Base-by-base conservation (phyloP, 306 rosid genomes). In the Rubus parviflorus region DNA sequence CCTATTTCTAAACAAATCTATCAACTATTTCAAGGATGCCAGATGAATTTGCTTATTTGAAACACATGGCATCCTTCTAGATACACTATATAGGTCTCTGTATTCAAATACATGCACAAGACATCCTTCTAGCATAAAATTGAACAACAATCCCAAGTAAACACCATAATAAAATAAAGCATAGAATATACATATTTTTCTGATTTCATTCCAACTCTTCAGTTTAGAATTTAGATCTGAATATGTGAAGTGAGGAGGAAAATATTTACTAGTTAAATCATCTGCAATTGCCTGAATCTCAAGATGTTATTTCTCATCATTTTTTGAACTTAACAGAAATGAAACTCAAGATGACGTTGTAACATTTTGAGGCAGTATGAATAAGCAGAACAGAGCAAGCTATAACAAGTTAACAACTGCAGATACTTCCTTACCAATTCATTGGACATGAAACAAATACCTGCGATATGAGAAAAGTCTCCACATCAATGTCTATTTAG, bases 381-480 rank as follows among this genome's bases (percentile, higher is more conserved):
- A 42, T 8, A 51, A 14, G 54, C 22, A 42, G 61, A 75, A 79
- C 67, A 51, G 71, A 52, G 56, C 19, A 22, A 75, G 49, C 49
- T 17, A 40, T 7, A 38, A 57, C 5, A 70, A 40, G 77, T 73
- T 7, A 38, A 57, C 5, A 70, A 40, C 79, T 73, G 11, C 60
- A 57, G 68, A 22, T 12, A 45, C 75, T 81, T 79, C 22, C 92
- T 89, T 82, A 95, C 97, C 97, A 95, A 77, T 83, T 95, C 99
- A 66, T 88, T 95, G 81, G 97, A 92, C 99, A 95, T 86, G 87
- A 92, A 95, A 78, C 99, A 95, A 37, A 92, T 88, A 78, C 99
- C 97, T 95, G 92, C 81, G 80, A 22, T 73, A 74, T 23, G 53
- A 84, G 35, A 72, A 79, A 77, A 53, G 37, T 30, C 69, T 71